Conservation (phyloP, 1,284 basidiomycete genomes). For the Tilletiopsis washingtonensis region DNA sequence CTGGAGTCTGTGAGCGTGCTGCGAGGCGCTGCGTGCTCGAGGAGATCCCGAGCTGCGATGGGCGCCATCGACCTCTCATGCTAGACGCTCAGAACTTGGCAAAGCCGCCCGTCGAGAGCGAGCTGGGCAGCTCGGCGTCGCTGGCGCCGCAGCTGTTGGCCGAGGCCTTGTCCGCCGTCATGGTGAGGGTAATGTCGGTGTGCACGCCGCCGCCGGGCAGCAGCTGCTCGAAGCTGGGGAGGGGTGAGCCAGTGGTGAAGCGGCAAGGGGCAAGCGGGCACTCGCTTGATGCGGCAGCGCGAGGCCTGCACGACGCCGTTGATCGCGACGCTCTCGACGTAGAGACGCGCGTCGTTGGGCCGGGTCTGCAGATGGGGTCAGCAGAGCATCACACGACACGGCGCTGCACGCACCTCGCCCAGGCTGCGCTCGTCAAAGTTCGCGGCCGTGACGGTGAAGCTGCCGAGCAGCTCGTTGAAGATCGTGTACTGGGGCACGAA, state of each 20-base stretch:
- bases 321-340: conserved; percentile 11
- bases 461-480: conserved; percentile 25
- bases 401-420: no score
- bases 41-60: no score
- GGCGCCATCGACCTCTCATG: no score
- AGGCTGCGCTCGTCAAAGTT: conserved; percentile 18
- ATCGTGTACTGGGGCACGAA: conserved; percentile 31
- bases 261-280: conserved; percentile 9
- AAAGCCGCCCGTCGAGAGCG: conserved; percentile 14
- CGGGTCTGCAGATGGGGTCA: conserved; percentile 2
- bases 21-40: no score
- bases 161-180: conserved; percentile 7
- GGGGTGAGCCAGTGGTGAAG: neutral
- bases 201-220: neutral
- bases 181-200: conserved; percentile 5
- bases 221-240: neutral
- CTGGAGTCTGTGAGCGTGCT: no score
- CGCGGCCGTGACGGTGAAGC: conserved; percentile 17
- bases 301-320: conserved; percentile 9
- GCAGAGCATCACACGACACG: neutral
- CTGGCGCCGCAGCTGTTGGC: conserved; percentile 10
- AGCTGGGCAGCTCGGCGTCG: conserved; percentile 8
- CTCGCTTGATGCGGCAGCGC: conserved; percentile 10
- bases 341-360: conserved; percentile 8
- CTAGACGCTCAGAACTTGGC: no score